These are phyloP conservation scores for Sphagnum contortum DNA, from an alignment of 225 moss, liverwort and hornwort genomes.

Conservation along the genomic window DNA sequence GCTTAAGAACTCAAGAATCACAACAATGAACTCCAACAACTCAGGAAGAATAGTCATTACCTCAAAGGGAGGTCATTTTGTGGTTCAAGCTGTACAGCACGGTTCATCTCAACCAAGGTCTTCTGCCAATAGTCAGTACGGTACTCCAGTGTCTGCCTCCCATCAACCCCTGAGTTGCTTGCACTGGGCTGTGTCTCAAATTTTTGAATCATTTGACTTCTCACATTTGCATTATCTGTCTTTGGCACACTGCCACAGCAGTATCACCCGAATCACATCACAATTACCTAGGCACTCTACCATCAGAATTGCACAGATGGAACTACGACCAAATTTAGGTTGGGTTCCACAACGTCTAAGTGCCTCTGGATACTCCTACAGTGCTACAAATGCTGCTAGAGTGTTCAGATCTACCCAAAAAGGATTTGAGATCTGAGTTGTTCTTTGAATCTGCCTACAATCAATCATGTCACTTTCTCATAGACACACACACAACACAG, in stretches of 20 bases:
- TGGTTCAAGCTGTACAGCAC: constrained; percentile 35
- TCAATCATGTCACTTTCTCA: too few relatives aligned
- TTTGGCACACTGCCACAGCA: constrained; percentile 27
- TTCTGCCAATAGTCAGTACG: constrained; percentile 47
- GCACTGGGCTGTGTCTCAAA: constrained; percentile 27
- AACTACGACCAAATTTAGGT: not conserved
- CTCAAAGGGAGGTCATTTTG: constrained; percentile 42
- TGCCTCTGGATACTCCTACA: too few relatives aligned
- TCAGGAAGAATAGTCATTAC: constrained; percentile 8
- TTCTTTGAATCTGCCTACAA: too few relatives aligned
- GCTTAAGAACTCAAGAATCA: too few relatives aligned
- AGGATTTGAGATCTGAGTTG: too few relatives aligned
- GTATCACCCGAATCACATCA: too few relatives aligned
- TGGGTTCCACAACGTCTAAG: not conserved
- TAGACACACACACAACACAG: too few relatives aligned
- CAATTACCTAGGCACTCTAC: not conserved
- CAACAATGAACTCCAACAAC: too few relatives aligned
- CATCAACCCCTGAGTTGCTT: constrained; percentile 34
- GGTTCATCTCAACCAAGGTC: constrained; percentile 37
- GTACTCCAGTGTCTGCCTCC: constrained; percentile 32
- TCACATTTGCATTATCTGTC: constrained; percentile 39
- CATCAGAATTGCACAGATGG: not conserved
- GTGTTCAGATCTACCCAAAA: too few relatives aligned
- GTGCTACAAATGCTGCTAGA: too few relatives aligned
- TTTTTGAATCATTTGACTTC: constrained; percentile 25